phyloP scores from a whole-genome alignment of 1,284 basidiomycete species.

The Naganishia liquefaciens region DNA sequence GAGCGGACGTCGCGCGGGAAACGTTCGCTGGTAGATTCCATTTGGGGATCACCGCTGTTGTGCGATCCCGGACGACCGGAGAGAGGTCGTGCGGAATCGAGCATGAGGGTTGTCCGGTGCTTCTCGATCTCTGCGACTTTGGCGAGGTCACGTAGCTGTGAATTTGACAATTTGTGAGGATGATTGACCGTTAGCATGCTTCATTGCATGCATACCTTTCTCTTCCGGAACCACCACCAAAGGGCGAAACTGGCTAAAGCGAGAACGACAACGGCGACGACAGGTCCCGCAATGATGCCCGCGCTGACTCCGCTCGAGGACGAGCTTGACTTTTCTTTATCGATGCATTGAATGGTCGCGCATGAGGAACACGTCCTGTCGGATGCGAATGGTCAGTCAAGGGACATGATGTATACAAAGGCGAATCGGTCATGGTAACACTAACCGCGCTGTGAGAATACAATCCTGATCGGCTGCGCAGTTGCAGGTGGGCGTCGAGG shows the following conservation, averaged over 20 bases:
- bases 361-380: constrained; percentile 50
- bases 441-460: constrained; percentile 47
- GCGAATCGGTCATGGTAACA: constrained; percentile 4
- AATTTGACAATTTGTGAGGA: too few species aligned
- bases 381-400: not conserved
- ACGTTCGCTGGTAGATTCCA: constrained; percentile 16
- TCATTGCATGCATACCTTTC: constrained; percentile 45
- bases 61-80: not conserved
- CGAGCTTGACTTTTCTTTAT: constrained; percentile 33
- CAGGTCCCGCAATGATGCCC: constrained; percentile 51
- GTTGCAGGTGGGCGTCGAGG: constrained; percentile 45
- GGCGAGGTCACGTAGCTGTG: constrained; percentile 21
- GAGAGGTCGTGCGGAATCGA: not conserved
- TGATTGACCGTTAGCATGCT: not conserved
- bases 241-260: constrained; percentile 41
- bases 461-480: constrained; percentile 46
- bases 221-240: constrained; percentile 52
- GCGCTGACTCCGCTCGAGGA: constrained; percentile 43
- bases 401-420: not conserved
- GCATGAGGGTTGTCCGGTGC: constrained; percentile 10
- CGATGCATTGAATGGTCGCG: constrained; percentile 45
- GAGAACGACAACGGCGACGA: constrained; percentile 51
- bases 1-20: constrained; percentile 30
- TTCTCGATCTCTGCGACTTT: constrained; percentile 20
- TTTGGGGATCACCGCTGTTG: not conserved